phyloP scores from a whole-genome alignment of 1,284 basidiomycete genomes.

The Schizophyllum amplum region DNA sequence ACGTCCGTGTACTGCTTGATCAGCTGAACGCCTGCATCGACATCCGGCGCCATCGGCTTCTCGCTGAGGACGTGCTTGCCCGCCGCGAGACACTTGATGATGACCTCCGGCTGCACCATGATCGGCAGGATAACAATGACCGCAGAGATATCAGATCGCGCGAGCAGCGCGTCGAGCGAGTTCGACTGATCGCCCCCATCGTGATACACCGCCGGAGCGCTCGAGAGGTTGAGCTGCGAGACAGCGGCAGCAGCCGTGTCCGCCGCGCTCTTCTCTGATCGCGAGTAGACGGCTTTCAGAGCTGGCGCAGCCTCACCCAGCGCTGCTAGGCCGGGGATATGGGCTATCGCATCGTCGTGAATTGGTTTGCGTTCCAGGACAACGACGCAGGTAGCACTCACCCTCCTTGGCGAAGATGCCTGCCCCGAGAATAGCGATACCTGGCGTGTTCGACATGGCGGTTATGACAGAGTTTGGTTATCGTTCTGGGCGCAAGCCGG shows the following conservation, averaged over 20 bases:
- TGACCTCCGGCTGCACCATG: slow-evolving; percentile 58
- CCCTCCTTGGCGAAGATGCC: slow-evolving; percentile 70
- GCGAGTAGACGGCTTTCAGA: slow-evolving; percentile 74
- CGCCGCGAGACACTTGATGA: slow-evolving; percentile 53
- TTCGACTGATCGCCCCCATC: slow-evolving; percentile 37
- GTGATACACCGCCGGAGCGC: slow-evolving; percentile 45
- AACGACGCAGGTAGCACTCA: slow-evolving; percentile 19
- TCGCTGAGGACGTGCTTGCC: slow-evolving; percentile 85
- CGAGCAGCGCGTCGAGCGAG: slow-evolving; percentile 54
- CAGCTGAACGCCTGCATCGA: slow-evolving; percentile 52
- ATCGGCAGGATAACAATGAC: slow-evolving; percentile 79
- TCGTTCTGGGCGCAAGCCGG: no score
- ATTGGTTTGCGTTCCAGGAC: slow-evolving; percentile 27
- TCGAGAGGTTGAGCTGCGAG: slow-evolving; percentile 31
- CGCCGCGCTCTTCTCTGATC: slow-evolving; percentile 54
- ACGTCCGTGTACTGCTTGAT: slow-evolving; percentile 57
- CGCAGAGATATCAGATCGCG: slow-evolving; percentile 55
- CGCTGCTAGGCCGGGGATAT: slow-evolving; percentile 61
- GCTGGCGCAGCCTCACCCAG: slow-evolving; percentile 36
- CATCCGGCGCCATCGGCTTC: slow-evolving; percentile 77
- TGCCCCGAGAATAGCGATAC: slow-evolving; percentile 64
- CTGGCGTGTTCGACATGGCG: slow-evolving; percentile 23
- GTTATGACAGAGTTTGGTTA: not conserved
- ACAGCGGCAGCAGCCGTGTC: slow-evolving; percentile 40
- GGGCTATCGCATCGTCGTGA: slow-evolving; percentile 33